These are phyloP conservation scores for Geotrichum bryndzae DNA, from an alignment of 1,139 yeast species.

Conservation along the genomic window DNA sequence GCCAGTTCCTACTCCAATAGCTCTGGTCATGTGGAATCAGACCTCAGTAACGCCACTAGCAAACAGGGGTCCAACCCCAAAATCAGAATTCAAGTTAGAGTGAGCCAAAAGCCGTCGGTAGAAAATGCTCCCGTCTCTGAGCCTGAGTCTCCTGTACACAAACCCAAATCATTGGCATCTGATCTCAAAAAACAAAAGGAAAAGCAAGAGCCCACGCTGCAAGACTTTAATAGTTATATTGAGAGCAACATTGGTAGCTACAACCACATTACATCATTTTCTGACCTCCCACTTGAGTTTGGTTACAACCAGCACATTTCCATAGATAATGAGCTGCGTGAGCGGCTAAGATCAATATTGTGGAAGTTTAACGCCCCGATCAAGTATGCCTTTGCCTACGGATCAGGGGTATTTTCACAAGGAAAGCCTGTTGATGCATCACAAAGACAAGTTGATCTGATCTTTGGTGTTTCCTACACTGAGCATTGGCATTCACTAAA, in stretches of 20 bases:
- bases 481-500: constrained; percentile 71
- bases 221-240: constrained; percentile 20
- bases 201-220: constrained; percentile 2
- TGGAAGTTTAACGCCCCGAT: constrained; percentile 63
- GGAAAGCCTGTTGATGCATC: constrained; percentile 39
- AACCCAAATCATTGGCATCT: not conserved
- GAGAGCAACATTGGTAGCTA: constrained; percentile 26
- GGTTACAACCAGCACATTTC: constrained; percentile 55
- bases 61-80: not conserved
- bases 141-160: not conserved
- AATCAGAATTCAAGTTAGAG: not conserved
- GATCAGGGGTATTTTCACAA: constrained; percentile 89
- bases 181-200: not conserved
- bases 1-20: not conserved
- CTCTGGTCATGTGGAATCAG: not conserved
- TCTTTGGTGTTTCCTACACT: constrained; percentile 75
- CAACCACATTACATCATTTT: constrained; percentile 36
- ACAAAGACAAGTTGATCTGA: constrained; percentile 75
- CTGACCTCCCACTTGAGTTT: constrained; percentile 48
- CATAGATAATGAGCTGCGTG: constrained; percentile 42
- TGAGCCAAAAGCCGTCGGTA: not conserved
- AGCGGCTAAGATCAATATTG: constrained; percentile 47
- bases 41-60: not conserved
- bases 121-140: not conserved
- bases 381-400: constrained; percentile 81